Conservation (phyloP, 805 yeast genomes). For the Dipodascus geniculatus region DNA sequence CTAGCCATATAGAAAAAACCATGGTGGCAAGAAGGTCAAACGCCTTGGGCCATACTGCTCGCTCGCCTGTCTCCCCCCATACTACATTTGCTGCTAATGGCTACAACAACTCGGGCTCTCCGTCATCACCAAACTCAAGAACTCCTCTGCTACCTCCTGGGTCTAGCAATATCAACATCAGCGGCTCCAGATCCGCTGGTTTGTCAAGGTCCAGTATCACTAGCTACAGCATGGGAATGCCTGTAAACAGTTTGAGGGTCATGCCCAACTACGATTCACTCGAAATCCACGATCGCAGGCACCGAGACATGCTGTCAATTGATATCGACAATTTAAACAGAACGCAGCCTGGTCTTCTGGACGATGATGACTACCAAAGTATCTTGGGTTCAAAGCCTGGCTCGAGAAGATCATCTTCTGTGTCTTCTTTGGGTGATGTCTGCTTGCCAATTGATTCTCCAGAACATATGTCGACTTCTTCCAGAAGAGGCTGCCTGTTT, state of each 20-base stretch:
- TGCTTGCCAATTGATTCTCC: slow-evolving; percentile 65
- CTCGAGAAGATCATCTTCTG: slow-evolving; percentile 42
- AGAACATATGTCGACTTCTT: slow-evolving; percentile 17
- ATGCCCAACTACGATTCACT: not conserved
- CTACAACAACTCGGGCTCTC: not conserved
- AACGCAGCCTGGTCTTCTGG: not conserved
- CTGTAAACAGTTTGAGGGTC: not conserved
- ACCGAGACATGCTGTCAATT: not conserved
- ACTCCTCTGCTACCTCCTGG: not conserved
- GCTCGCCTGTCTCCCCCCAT: too few species aligned
- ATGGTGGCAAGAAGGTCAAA: not conserved
- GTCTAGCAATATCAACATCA: too few species aligned
- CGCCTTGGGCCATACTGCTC: too few species aligned
- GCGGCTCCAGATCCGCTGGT: too few species aligned
- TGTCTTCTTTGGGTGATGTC: slow-evolving; percentile 81
- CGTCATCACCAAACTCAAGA: not conserved
- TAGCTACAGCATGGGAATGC: not conserved
- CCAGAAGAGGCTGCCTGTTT: slow-evolving; percentile 40
- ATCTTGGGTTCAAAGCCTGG: slow-evolving; percentile 42
- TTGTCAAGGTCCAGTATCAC: too few species aligned
- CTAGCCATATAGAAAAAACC: not conserved
- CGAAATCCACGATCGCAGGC: not conserved
- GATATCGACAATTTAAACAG: not conserved
- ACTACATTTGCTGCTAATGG: too few species aligned
- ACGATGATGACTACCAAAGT: not conserved